These are phyloP conservation scores for Barnettozyma populi DNA, from an alignment of 805 yeast genomes.

Conservation along the genomic window DNA sequence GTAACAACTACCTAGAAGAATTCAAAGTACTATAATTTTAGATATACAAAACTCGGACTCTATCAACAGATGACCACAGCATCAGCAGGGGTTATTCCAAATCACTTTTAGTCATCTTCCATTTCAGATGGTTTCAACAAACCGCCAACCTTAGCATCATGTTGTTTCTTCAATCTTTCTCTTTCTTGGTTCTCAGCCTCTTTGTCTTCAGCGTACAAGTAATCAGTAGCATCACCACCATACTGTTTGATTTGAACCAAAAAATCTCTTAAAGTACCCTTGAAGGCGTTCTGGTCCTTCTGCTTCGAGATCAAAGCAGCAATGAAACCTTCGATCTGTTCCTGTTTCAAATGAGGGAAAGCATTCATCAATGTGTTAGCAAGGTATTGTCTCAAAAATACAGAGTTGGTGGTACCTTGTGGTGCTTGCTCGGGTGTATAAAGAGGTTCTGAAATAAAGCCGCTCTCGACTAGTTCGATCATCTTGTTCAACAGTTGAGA, in stretches of 20 bases:
- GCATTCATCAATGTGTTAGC: conserved; percentile 79
- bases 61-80: background rate
- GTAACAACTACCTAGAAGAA: background rate
- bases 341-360: conserved; percentile 85
- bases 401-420: conserved; percentile 76
- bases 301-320: conserved; percentile 70
- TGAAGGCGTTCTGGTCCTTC: conserved; percentile 69
- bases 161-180: conserved; percentile 64
- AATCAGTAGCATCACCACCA: conserved; percentile 95
- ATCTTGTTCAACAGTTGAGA: conserved; percentile 77
- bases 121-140: conserved; percentile 90
- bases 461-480: conserved; percentile 75
- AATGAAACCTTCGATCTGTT: conserved; percentile 78
- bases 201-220: conserved; percentile 89
- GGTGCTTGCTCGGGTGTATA: conserved; percentile 80
- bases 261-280: conserved; percentile 87
- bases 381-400: conserved; percentile 72
- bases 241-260: conserved; percentile 91
- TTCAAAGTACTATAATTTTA: background rate
- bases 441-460: conserved; percentile 70
- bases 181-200: conserved; percentile 71
- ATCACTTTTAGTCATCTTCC: conserved; percentile 52
- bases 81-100: background rate
- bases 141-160: conserved; percentile 87
- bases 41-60: background rate